Evolutionary conservation across 139 green algal species (phyloP).

Genomic region (Chlamydomonas sp.): DNA sequence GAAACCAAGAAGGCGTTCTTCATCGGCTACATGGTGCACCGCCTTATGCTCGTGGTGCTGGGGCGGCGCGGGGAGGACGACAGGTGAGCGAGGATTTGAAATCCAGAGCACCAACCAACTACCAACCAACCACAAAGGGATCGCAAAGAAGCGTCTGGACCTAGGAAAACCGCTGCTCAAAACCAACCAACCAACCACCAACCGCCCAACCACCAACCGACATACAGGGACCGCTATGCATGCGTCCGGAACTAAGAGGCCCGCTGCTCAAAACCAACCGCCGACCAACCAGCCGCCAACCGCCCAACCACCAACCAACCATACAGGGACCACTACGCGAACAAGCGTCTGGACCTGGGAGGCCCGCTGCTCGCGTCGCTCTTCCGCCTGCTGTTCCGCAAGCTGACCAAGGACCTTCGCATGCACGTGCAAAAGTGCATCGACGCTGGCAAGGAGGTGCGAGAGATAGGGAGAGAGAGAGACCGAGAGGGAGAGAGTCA

Average conservation of each 20-base stretch:
- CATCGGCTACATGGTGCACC: constrained; percentile 67
- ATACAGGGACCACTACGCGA: constrained; percentile 97
- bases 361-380: constrained; percentile 77
- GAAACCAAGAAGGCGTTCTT: constrained; percentile 78
- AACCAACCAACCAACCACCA: constrained; percentile 27
- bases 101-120: no score
- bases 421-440: constrained; percentile 62
- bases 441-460: constrained; percentile 30
- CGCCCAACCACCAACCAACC: no score
- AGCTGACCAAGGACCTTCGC: constrained; percentile 88
- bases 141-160: constrained; percentile 96
- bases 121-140: constrained; percentile 98
- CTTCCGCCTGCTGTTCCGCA: constrained; percentile 88
- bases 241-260: no score
- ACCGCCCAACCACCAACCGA: no score
- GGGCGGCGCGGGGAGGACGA: constrained; percentile 77
- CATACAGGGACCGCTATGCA: no score
- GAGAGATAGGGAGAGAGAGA: neutral
- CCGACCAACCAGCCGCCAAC: no score
- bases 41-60: constrained; percentile 79
- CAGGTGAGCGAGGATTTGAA: no score
- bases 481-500: no score
- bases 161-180: constrained; percentile 73
- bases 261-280: no score
- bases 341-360: constrained; percentile 94